A percentile compares a stretch with the other conserved stretches of the same genome.
Evolutionary conservation across 169 alveolate genomes (phyloP).

Genomic region (Eimeria necatrix): DNA sequence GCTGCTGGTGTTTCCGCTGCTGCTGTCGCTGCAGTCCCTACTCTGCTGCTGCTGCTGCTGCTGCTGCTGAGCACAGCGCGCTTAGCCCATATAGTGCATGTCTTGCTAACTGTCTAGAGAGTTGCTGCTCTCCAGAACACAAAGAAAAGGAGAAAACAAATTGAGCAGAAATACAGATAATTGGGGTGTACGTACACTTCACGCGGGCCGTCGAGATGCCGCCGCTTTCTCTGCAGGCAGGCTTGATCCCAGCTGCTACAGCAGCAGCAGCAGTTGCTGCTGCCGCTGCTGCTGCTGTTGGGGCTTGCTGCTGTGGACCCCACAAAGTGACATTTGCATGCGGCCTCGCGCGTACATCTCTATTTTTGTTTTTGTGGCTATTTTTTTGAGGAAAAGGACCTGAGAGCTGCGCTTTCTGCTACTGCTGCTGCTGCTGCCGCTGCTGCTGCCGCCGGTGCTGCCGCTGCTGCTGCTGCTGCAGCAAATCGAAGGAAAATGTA

Average conservation of each 20-base stretch:
- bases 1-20: no score
- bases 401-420: background rate
- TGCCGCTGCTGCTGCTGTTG: conserved; percentile 32
- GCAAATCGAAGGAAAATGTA: conserved; percentile 85
- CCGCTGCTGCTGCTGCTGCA: conserved; percentile 48
- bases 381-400: background rate
- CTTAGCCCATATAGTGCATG: no score
- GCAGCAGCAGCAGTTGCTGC: conserved; percentile 31
- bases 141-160: no score
- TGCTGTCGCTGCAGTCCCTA: background rate
- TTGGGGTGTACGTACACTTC: no score
- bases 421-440: conserved; percentile 9
- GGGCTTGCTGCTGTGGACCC: conserved; percentile 67
- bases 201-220: no score
- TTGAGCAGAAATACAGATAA: no score
- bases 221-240: no score
- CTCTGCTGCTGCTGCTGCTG: no score
- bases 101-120: no score
- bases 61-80: no score
- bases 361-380: background rate
- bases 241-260: background rate
- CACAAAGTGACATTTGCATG: conserved; percentile 9
- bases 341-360: background rate
- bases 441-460: conserved; percentile 44
- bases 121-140: no score